Percentiles rank a stretch among this genome's conserved stretches.
phyloP scores from a whole-genome alignment of 345 rosid species.

The Hevea brasiliensis region DNA sequence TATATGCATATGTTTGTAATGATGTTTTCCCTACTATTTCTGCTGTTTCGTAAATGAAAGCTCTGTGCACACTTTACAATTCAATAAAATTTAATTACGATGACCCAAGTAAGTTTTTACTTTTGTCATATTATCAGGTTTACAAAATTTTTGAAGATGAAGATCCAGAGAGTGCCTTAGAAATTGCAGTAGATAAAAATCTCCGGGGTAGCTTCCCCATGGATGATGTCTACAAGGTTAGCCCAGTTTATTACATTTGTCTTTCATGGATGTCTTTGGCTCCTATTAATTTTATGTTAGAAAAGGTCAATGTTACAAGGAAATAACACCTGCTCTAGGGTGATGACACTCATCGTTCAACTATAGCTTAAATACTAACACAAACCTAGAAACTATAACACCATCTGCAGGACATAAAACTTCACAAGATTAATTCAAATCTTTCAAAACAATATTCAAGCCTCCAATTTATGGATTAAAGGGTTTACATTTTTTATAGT shows the following conservation, averaged over 20 bases:
- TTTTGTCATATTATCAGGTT: slow-evolving; percentile 29
- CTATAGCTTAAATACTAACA: not conserved
- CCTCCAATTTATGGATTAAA: no score
- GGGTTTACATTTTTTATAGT: no score
- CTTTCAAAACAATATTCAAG: no score
- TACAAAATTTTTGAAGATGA: slow-evolving; percentile 40
- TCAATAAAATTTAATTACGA: not conserved
- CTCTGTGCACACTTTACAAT: no score
- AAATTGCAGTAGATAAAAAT: slow-evolving; percentile 42
- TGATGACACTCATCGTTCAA: not conserved
- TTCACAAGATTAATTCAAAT: no score
- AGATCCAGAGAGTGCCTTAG: slow-evolving; percentile 45
- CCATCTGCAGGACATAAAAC: not conserved
- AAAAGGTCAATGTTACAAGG: not conserved
- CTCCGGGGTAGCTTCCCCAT: slow-evolving; percentile 48
- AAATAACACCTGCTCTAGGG: no score
- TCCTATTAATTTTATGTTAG: no score
- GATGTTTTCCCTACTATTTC: no score
- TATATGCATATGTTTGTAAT: no score
- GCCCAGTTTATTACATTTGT: not conserved
- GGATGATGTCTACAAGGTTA: slow-evolving; percentile 52
- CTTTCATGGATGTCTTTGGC: no score
- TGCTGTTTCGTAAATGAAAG: no score
- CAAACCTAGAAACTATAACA: not conserved
- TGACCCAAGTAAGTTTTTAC: not conserved